A percentile compares a stretch with the other conserved stretches of the same genome.
These are phyloP conservation scores for Apiospora kogelbergensis DNA, from an alignment of 2,329 filamentous ascomycete species.

Conservation along the genomic window DNA sequence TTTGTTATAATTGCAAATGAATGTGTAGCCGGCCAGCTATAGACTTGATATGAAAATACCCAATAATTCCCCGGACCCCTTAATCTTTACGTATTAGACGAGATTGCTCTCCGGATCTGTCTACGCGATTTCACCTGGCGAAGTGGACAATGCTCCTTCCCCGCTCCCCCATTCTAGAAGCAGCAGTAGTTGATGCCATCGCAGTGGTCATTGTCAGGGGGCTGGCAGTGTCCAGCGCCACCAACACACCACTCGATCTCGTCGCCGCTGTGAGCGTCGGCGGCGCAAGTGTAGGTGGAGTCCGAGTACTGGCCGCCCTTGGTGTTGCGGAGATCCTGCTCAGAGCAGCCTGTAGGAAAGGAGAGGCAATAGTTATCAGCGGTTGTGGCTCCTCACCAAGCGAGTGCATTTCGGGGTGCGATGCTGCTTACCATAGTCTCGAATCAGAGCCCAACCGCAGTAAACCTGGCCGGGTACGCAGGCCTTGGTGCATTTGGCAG, in stretches of 20 bases:
- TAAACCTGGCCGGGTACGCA: conserved; percentile 6
- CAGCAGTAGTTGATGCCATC: conserved; percentile 6
- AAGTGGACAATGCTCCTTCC: too few species aligned
- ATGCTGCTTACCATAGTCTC: background rate
- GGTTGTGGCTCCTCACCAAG: too few species aligned
- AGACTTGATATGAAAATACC: background rate
- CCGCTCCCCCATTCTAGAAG: background rate
- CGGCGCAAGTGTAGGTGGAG: conserved; percentile 2
- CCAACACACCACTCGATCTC: conserved; percentile 5
- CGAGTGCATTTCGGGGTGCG: too few species aligned
- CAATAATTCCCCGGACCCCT: background rate
- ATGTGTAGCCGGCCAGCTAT: conserved; percentile 7
- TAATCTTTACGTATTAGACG: background rate
- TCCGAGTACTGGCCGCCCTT: conserved; percentile 9
- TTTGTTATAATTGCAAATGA: background rate
- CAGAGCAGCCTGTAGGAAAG: background rate
- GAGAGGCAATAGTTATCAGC: background rate
- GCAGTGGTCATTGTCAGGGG: background rate
- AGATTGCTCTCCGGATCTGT: background rate
- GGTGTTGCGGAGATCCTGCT: conserved; percentile 2
- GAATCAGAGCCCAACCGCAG: background rate
- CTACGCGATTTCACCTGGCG: background rate
- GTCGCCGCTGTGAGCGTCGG: background rate
- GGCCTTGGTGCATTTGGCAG: background rate
- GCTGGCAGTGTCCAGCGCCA: background rate